Base-by-base conservation (phyloP, 2,329 filamentous ascomycete species). In the Aspergillus alliaceus region DNA sequence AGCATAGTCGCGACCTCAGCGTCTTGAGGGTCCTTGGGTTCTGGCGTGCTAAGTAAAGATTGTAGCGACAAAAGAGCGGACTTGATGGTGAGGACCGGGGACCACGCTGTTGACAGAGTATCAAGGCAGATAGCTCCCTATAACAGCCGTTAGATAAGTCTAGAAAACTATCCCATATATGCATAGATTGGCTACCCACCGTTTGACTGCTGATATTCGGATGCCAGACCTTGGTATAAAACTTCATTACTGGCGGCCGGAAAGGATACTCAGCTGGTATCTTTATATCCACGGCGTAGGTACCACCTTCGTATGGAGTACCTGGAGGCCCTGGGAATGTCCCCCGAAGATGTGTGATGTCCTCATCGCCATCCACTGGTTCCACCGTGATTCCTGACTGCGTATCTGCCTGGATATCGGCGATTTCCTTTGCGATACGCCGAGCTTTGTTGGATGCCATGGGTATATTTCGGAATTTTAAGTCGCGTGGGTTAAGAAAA, bases 81-180 rank as follows among this genome's bases (percentile, higher is more conserved):
- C 78, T 97, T 98, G 75, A 99, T 93, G 14, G 93, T 99, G 59
- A 97, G 84, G 24, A 99, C 93, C 0, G 95, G 95, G 6, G 93
- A 96, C 95, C 95, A 99, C 66, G 90, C 91, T 12, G 85, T 85
- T 9, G 90, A 88, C 15, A 99, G 84, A 0, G 93, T 98, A 72
- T 99, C 95, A 54, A 99, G 86, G 71, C 95, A 99, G 73, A 99
- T 99, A 25, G 93, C 93, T 55, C 95, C 95, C 91, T 98, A 61
- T 4, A 52, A 6, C 51, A 46, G 37, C n/a, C 3, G n/a, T 40
- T 35, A 54, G 44, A 35, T n/a, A n/a, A 14, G 6, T n/a, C 6
- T 11, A 15, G 11, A n/a, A 15, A n/a, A n/a, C 24, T 8, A 20
- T 12, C 20, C 2, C 11, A 6, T 4, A 3, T 11, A 14, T 15